Percentiles rank a stretch among this genome's conserved stretches.
Evolutionary conservation across 345 rosid species (phyloP).

Genomic region (Atalantia buxifolia): DNA sequence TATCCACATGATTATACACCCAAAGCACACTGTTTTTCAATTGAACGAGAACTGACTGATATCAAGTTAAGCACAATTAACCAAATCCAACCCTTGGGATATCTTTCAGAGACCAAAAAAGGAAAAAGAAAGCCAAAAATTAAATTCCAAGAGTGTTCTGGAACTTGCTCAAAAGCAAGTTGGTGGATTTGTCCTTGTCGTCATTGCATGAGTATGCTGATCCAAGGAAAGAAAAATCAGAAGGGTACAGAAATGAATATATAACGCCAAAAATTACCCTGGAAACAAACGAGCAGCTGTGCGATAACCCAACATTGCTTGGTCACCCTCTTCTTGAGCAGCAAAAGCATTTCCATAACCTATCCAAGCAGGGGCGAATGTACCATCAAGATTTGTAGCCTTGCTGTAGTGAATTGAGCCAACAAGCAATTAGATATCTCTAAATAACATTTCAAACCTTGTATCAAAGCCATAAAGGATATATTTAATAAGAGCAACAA

Average conservation of each 20-base stretch:
- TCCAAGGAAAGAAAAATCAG: not conserved
- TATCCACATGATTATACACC: not conserved
- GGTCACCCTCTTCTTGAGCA: slow-evolving; percentile 92
- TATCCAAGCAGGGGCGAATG: slow-evolving; percentile 90
- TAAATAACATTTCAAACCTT: not conserved
- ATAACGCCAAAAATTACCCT: slow-evolving; percentile 46
- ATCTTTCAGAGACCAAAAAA: not conserved
- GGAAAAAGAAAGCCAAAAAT: not conserved
- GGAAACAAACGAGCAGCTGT: slow-evolving; percentile 95
- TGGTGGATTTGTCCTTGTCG: no score
- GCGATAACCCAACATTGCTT: slow-evolving; percentile 96
- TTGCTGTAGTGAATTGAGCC: slow-evolving; percentile 49
- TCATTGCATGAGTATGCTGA: not conserved
- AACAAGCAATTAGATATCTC: slow-evolving; percentile 15
- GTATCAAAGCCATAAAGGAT: not conserved
- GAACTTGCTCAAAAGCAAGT: slow-evolving; percentile 1
- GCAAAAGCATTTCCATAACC: slow-evolving; percentile 93
- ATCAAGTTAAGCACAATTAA: not conserved
- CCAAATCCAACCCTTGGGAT: not conserved
- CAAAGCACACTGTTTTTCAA: not conserved
- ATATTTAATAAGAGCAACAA: not conserved
- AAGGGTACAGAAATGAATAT: slow-evolving; percentile 1
- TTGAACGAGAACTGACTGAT: not conserved
- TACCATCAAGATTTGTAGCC: slow-evolving; percentile 78
- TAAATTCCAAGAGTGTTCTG: not conserved